Evolutionary conservation across 805 yeast species (phyloP).

Genomic region (Komagataella phaffii): DNA sequence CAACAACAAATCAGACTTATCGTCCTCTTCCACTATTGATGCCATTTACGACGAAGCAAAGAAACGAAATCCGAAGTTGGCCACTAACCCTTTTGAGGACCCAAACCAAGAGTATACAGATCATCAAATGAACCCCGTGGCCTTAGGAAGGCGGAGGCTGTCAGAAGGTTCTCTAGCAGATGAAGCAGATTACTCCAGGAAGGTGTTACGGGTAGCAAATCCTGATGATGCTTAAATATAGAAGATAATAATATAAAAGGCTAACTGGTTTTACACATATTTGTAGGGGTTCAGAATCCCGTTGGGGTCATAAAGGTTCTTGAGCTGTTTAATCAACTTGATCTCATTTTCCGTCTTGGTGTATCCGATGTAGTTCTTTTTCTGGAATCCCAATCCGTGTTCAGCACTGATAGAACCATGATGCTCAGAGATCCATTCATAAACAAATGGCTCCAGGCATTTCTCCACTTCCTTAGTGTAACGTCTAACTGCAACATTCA

Average conservation of each 20-base stretch:
- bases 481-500: constrained; percentile 81
- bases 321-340: constrained; percentile 62
- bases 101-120: constrained; percentile 40
- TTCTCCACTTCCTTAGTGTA: constrained; percentile 71
- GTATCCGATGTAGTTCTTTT: constrained; percentile 80
- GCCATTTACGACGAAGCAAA: constrained; percentile 45
- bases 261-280: constrained; percentile 38
- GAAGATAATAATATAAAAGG: background rate
- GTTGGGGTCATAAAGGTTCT: constrained; percentile 79
- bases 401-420: constrained; percentile 93
- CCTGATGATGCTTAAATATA: constrained; percentile 44
- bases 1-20: constrained; percentile 16
- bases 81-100: constrained; percentile 46
- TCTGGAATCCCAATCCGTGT: constrained; percentile 95
- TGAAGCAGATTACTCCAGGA: constrained; percentile 70
- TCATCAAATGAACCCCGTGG: constrained; percentile 59
- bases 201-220: constrained; percentile 76
- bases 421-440: constrained; percentile 66
- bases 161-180: constrained; percentile 83
- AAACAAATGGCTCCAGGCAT: constrained; percentile 85
- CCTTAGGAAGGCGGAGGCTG: constrained; percentile 73
- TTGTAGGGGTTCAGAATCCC: constrained; percentile 92
- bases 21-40: constrained; percentile 27
- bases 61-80: constrained; percentile 23
- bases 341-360: constrained; percentile 67